Evolutionary conservation across 805 yeast species (phyloP).

Genomic region (Maudiozyma pseudohumilis): DNA sequence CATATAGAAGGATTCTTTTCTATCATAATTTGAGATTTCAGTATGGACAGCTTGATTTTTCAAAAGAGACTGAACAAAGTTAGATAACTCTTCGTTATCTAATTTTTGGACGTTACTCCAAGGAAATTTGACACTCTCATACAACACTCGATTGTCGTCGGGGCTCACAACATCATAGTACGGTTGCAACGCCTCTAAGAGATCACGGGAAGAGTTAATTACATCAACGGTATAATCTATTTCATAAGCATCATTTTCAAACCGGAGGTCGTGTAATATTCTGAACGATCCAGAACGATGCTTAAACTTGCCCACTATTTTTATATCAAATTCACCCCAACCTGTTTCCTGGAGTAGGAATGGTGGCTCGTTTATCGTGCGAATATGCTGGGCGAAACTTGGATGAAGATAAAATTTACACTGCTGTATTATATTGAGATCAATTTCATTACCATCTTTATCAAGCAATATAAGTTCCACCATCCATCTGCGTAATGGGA

Average conservation of each 20-base stretch:
- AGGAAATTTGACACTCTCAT: constrained; percentile 25
- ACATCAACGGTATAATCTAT: constrained; percentile 65
- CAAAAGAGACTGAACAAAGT: constrained; percentile 17
- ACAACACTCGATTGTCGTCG: constrained; percentile 24
- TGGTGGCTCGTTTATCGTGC: constrained; percentile 67
- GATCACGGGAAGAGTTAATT: constrained; percentile 59
- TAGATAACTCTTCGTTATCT: constrained; percentile 21
- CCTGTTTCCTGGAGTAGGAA: constrained; percentile 82
- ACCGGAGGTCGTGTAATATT: constrained; percentile 75
- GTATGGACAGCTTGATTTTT: constrained; percentile 19
- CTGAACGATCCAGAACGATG: constrained; percentile 79
- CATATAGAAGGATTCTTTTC: constrained; percentile 16
- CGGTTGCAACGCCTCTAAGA: constrained; percentile 57
- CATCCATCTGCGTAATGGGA: constrained; percentile 88
- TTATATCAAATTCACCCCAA: constrained; percentile 95
- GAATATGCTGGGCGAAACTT: constrained; percentile 75
- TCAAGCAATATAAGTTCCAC: constrained; percentile 66
- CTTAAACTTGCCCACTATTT: constrained; percentile 57
- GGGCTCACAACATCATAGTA: constrained; percentile 65
- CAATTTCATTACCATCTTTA: constrained; percentile 63
- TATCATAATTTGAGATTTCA: constrained; percentile 14
- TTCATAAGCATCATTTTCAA: constrained; percentile 60
- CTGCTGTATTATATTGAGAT: constrained; percentile 74
- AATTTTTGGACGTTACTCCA: constrained; percentile 8
- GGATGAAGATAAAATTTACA: constrained; percentile 89